Conservation (phyloP, 2,329 filamentous ascomycete genomes). For the Zopfia rhizophila region DNA sequence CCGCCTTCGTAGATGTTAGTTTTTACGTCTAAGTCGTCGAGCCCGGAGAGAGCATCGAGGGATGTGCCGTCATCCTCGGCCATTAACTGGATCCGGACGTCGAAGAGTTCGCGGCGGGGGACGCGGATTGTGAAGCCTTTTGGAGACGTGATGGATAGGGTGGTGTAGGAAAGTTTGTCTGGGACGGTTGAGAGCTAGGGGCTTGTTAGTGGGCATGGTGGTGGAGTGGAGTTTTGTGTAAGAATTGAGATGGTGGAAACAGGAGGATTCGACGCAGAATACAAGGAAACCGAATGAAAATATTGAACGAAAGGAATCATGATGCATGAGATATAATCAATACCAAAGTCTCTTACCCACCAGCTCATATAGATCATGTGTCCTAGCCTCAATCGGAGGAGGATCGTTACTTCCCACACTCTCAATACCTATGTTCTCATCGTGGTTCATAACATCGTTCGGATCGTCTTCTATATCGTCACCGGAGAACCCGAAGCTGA, state of each 20-base stretch:
- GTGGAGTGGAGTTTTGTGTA: too few species aligned
- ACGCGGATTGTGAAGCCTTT: conserved; percentile 65
- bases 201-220: conserved; percentile 7
- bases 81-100: conserved; percentile 84
- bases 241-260: conserved; percentile 1
- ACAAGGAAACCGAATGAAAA: background rate
- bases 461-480: conserved; percentile 66
- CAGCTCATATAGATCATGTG: conserved; percentile 59
- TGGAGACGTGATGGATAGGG: conserved; percentile 69
- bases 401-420: conserved; percentile 27
- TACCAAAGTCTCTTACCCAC: conserved; percentile 55
- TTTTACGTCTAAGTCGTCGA: conserved; percentile 78
- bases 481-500: conserved; percentile 68
- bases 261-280: background rate
- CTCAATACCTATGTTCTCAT: conserved; percentile 6
- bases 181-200: conserved; percentile 68
- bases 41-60: conserved; percentile 55
- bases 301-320: background rate
- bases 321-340: background rate
- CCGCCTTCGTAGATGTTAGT: conserved; percentile 87
- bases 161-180: conserved; percentile 77
- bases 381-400: conserved; percentile 48
- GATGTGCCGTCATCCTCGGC: conserved; percentile 66
- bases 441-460: conserved; percentile 40
- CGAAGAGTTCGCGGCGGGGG: conserved; percentile 81